Evolutionary conservation across 2,329 filamentous ascomycete genomes (phyloP), one percentile per base, ranked within the genome.

Genomic region (Seiridium unicorne): DNA sequence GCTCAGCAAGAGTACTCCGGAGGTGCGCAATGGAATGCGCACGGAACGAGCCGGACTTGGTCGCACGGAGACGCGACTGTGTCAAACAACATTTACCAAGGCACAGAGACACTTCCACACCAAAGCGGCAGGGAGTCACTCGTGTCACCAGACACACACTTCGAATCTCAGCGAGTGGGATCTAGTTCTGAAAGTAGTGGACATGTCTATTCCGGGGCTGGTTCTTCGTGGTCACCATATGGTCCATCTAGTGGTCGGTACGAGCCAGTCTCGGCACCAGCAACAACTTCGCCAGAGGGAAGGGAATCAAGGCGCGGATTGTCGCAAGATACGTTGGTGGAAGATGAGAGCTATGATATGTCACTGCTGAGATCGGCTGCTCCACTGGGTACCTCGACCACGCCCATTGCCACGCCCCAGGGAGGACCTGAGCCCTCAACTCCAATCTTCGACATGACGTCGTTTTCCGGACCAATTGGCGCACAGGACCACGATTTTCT

Each of bases 401-500:
- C 64, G 13, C 70, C 77, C 7, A 72, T 72, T 1, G 65, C 66
- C 0, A 65, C 65, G 47, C 57, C 64, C 42, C 59, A 61, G 58
- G 57, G 70, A 10, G 70, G 70, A 13, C 55, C 68, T 3, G 70
- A 70, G 13, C 59, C 68, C 2, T 48, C 66, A 35, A 70, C 70
- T 6, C 70, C 74, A 1, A 70, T 72, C 3, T 78, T 83, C 60
- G 81, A 85, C 62, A 61, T 84, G 13, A 77, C 77, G 7, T 77
- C 76, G 42, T 76, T 75, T 4, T 69, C 81, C 5, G 80, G 82
- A 0, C 82, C 81, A 2, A 72, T 76, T 62, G 75, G 74, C 3
- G 64, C 71, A 1, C 78, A 81, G 47, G 79, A 82, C 55, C 70
- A 76, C 5, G 76, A 70, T 4, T 83, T 83, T 55, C 62, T 83